Evolutionary conservation across 345 rosid genomes (phyloP), one percentile per base, ranked within the genome.

Genomic region (Dipteronia sinensis): DNA sequence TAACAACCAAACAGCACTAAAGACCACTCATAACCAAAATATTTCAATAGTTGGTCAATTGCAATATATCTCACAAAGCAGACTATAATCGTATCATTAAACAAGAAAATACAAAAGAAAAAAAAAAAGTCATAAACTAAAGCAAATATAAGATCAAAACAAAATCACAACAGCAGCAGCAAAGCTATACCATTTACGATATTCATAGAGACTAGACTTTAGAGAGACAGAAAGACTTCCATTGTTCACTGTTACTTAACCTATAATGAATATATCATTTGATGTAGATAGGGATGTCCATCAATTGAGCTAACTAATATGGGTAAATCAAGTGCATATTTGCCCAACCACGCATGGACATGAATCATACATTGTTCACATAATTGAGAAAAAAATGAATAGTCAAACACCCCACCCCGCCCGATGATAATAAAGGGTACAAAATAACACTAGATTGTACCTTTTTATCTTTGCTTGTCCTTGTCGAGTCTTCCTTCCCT

Each of bases 391-490:
- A 62, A 62, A 62, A 7, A 46, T 15, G 27, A 19, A 16, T 6
- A 22, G 59, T 29, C 55, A 72, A 46, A 68, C 49, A 10, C 3
- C 49, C 13, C 49, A 46, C 3, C 49, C 13, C 49, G 3, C 49
- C 49, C 49, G 10, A 42, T 40, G 20, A 61, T 13, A 65, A 44
- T 25, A 10, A 56, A 64, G 9, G 6, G 11, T 34, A n/a, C 46
- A 55, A 75, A 8, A 23, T 13, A 62, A 55, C 64, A 42, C n/a
- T 61, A 72, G 71, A 38, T 25, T 47, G 6, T 78, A 94, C 96
- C 93, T 91, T 88, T 78, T 81, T 88, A 66, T 93, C 94, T 81
- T 86, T 90, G 79, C 59, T 82, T 86, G 79, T 91, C 82, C 87
- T 87, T 19, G 79, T 64, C 51, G 80, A 85, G 12, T 91, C 92